Evolutionary conservation across 2,329 filamentous ascomycete species (phyloP), one percentile per base, ranked within the genome.

Genomic region (Sclerotinia minor): DNA sequence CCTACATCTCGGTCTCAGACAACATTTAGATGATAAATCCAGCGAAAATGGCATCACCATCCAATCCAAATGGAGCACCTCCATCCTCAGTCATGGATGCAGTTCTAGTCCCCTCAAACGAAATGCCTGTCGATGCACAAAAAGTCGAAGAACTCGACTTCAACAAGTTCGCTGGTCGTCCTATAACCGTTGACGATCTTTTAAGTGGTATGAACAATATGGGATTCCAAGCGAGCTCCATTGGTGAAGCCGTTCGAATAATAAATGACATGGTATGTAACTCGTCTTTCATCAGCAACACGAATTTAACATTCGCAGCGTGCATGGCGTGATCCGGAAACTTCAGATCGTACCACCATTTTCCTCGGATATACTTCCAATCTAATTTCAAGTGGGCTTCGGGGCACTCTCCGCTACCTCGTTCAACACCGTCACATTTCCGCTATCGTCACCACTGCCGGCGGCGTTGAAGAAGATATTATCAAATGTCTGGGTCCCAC

Each of bases 331-430:
- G 91, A 97, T 77, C 87, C 92, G 0, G 91, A 94, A 76, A 91
- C 91, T 1, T 87, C 87, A 19, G 87, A 90, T 35, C 86, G 86
- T 75, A 95, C 95, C 24, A 98, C 95, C 69, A 94, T 99, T 74
- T 98, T 99, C 80, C 87, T 99, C 11, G 95, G 95, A 68, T 99
- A 97, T 81, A 99, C 95, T 13, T 97, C 92, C 63, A 99, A 99
- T 78, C 85, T 99, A 74, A 97, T 99, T 76, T 98, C 95, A 0
- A 99, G 94, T 4, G 95, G 95, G 11, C 86, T 99, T 41, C 88
- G 95, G 65, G 94, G 96, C 72, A 94, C 94, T 47, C 83, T 99
- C 72, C 91, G 95, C 67, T 99, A 93, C 81, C 87, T 99, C 0
- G 94, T 96, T 55, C 87, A 98, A 81, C 93, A 99, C 81, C 89